A percentile compares a stretch with the other conserved stretches of the same genome.
Conservation (phyloP, 108 stramenopile species). For the Nitzschia putrida region DNA sequence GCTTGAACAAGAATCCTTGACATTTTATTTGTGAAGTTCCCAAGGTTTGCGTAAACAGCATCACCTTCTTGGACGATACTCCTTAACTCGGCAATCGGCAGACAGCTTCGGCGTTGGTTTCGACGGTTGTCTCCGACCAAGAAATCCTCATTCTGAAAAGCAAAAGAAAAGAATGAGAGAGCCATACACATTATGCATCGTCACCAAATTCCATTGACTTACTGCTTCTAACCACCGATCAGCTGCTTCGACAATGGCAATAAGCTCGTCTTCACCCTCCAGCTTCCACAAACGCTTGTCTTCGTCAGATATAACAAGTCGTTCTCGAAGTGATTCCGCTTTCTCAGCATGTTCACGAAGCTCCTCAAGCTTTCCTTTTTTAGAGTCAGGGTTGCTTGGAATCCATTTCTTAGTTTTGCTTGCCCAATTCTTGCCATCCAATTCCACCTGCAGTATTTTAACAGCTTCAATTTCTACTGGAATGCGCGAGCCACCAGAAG, state of each 20-base stretch:
- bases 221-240: slow-evolving; percentile 72
- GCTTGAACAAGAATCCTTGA: slow-evolving; percentile 60
- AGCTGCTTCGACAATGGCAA: slow-evolving; percentile 54
- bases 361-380: slow-evolving; percentile 75
- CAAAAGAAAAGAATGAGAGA: slow-evolving; percentile 9
- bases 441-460: slow-evolving; percentile 73
- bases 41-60: slow-evolving; percentile 65
- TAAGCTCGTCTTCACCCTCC: slow-evolving; percentile 60
- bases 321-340: slow-evolving; percentile 57
- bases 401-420: slow-evolving; percentile 72
- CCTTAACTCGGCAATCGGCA: slow-evolving; percentile 57
- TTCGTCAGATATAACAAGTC: slow-evolving; percentile 41
- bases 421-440: slow-evolving; percentile 76
- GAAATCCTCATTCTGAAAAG: slow-evolving; percentile 50
- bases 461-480: slow-evolving; percentile 70
- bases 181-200: background rate
- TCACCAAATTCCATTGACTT: background rate
- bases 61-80: slow-evolving; percentile 56
- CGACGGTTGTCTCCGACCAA: slow-evolving; percentile 66
- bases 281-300: slow-evolving; percentile 58
- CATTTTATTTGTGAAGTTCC: slow-evolving; percentile 59
- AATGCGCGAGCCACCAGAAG: slow-evolving; percentile 71
- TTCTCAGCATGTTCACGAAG: slow-evolving; percentile 68
- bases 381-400: slow-evolving; percentile 37
- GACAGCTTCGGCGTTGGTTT: slow-evolving; percentile 30